Percentiles rank a stretch among this genome's conserved stretches.
Conservation (phyloP, 2,329 filamentous ascomycete species). For the Neonectria neomacrospora region DNA sequence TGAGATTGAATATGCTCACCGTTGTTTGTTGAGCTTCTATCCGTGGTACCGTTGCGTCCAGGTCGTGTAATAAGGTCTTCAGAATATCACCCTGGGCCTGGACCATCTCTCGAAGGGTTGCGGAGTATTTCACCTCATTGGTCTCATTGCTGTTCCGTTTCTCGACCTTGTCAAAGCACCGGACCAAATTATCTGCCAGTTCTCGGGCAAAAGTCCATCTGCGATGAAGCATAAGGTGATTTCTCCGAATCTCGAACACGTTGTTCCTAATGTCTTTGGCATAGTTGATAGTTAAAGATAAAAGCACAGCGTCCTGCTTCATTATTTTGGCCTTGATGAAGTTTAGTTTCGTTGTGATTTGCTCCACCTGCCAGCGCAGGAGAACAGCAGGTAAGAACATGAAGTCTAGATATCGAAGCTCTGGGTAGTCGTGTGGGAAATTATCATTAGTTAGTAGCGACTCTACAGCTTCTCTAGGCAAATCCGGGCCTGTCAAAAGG, state of each 20-base stretch:
- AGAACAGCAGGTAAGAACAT: constrained; percentile 1
- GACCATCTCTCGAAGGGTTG: not conserved
- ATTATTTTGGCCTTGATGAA: not conserved
- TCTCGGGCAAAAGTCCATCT: constrained; percentile 4
- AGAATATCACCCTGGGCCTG: constrained; percentile 1
- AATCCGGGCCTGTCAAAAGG: not conserved
- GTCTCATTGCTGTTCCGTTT: not conserved
- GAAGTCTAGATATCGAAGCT: constrained; percentile 2
- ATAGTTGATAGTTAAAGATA: not conserved
- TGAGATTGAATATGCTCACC: not conserved
- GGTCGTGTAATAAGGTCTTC: not conserved
- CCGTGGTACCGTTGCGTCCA: not conserved
- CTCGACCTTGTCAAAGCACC: not conserved
- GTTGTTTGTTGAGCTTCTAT: constrained; percentile 7
- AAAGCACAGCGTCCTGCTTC: not conserved
- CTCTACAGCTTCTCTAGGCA: not conserved
- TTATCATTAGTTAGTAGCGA: not conserved
- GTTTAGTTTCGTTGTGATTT: not conserved
- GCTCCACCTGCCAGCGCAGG: constrained; percentile 5
- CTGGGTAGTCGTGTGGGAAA: constrained; percentile 6
- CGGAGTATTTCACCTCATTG: not conserved
- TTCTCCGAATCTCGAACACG: not conserved
- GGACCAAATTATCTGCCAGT: not conserved
- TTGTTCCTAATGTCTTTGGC: not conserved
- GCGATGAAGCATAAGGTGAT: constrained; percentile 3